A percentile compares a stretch with the other conserved stretches of the same genome.
These are phyloP conservation scores for Xylariomycetidae sp. DNA, from an alignment of 2,329 filamentous ascomycete species.

Conservation along the genomic window DNA sequence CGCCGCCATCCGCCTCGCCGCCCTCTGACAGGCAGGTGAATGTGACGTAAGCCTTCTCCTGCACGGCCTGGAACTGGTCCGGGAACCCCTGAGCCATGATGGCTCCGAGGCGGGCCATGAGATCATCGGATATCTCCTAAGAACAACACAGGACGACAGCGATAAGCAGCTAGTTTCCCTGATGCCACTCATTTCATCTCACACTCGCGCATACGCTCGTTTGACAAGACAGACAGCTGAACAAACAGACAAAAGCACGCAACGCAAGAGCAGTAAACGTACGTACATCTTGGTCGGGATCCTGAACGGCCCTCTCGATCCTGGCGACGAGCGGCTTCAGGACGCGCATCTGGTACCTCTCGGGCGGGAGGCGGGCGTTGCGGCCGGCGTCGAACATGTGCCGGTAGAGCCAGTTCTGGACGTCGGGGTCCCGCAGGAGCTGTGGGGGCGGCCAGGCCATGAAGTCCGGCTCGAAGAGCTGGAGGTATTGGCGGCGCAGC, in stretches of 20 bases:
- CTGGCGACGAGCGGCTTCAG: slow-evolving; percentile 53
- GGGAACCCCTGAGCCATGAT: slow-evolving; percentile 41
- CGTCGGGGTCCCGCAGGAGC: slow-evolving; percentile 21
- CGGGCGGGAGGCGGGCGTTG: slow-evolving; percentile 46
- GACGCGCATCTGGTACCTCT: slow-evolving; percentile 54
- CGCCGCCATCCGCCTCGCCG: neutral
- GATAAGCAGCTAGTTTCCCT: neutral
- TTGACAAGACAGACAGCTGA: no score
- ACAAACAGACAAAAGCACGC: no score
- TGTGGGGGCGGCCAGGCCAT: slow-evolving; percentile 25
- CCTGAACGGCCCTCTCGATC: slow-evolving; percentile 53
- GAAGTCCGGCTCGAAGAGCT: slow-evolving; percentile 28
- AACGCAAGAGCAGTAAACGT: neutral
- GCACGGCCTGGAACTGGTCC: slow-evolving; percentile 35
- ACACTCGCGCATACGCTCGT: no score
- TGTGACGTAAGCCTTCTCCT: slow-evolving; percentile 58
- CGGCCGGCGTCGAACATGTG: slow-evolving; percentile 50
- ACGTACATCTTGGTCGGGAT: slow-evolving; percentile 56
- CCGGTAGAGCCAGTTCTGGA: slow-evolving; percentile 40
- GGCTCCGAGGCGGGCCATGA: slow-evolving; percentile 50
- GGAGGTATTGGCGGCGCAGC: slow-evolving; percentile 25
- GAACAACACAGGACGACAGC: no score
- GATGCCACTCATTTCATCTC: no score
- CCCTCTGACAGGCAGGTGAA: slow-evolving; percentile 40
- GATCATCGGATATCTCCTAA: slow-evolving; percentile 59